Evolutionary conservation across 1,139 yeast genomes (phyloP), one percentile per base, ranked within the genome.

Genomic region (Pichia sp.): DNA sequence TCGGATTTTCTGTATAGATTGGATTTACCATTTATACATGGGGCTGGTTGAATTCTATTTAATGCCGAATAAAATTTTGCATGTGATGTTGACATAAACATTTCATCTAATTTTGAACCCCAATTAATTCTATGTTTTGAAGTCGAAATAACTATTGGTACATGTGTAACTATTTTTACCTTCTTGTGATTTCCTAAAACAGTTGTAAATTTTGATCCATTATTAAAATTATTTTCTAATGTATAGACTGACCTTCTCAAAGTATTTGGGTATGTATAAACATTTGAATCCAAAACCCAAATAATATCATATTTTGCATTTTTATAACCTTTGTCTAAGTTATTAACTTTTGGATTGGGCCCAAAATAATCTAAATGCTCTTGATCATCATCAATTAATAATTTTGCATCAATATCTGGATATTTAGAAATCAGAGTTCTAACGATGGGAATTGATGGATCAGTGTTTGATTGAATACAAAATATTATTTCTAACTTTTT

Each of bases 21-120:
- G 27, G 95, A 86, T 66, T 90, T 89, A n/a, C 96, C 96, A 73
- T 87, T 89, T 48, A 89, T 95, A 69, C 96, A 89, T 0, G 96
- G 95, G 0, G 96, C 96, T 27, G 87, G 70, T n/a, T 84, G 80
- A 18, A 85, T 70, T 56, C 82, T 79, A 66, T 89, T 89, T 62
- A 89, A 80, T 38, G 88, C 83, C 8, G 84, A 80, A 67, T 89
- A 89, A 66, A 89, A 88, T 69, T 88, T 88, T 53, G 91, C 81
- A 69, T 89, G 96, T 1, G 95, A 81, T 0, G 96, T 84, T 48
- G 84, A 75, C 64, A 89, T 71, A 66, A 88, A 89, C 88, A 88
- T 84, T 66, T 89, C 96, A 69, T 89, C 96, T 47, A 89, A 73
- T 60, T 76, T 73, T n/a, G 89, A 81, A 7, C 96, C 95, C 56